Evolutionary conservation across 73 alveolate genomes (phyloP), one percentile per base, ranked within the genome.

Genomic region (Paramecium sexaurelia): DNA sequence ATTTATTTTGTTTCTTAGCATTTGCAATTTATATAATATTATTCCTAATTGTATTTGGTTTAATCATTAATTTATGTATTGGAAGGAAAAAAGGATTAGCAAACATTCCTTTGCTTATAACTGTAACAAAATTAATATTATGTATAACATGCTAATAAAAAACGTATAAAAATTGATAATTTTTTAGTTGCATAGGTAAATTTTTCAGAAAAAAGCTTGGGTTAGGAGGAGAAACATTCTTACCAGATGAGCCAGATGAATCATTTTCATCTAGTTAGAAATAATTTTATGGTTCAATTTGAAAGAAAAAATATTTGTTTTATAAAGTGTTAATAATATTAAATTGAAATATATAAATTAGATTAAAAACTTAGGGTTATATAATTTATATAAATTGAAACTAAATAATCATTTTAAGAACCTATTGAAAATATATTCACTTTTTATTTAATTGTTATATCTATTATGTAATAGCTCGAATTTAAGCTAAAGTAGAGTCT

Each of bases 61-160:
- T 73, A 27, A 8, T 73, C 2, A 7, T 15, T 36, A 73, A 73
- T 73, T 36, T 73, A 20, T 73, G 87, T 32, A 32, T 73, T 33
- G 87, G 87, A n/a, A 73, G 57, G 19, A 73, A 73, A 32, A 73
- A 73, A 39, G 87, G 87, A 7, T 17, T 73, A 39, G 87, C 87
- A 17, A 73, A 73, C 40, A 73, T 73, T 27, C 87, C 87, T 7
- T 0, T 32, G 36, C 27, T 73, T n/a, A n/a, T 17, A 0, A 73
- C 87, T 32, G 7, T 73, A 1, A 22, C 19, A 33, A 35, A 36
- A n/a, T 3, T 32, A 13, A 20, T 73, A 7, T 22, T 73, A 33
- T 73, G 87, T n/a, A 33, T 73, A n/a, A 73, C 87, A 6, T 73
- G 87, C 35, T 39, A 11, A n/a, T 33, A 27, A 20, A 73, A 39